These are phyloP conservation scores for Phytopythium helicoides DNA, from an alignment of 352 stramenopile genomes.

Conservation along the genomic window DNA sequence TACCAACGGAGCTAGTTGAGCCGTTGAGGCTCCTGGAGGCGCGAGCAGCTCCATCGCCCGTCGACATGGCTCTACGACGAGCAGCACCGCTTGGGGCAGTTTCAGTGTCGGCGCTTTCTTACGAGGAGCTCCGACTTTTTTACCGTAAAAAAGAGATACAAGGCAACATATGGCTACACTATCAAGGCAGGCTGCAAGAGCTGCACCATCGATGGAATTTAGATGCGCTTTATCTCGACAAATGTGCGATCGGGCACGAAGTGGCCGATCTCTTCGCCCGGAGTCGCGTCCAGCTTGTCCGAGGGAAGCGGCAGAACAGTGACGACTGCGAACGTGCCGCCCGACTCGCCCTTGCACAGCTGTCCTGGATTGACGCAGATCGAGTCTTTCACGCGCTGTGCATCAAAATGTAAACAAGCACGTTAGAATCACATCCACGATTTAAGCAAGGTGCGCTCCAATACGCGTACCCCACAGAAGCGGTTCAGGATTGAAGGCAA, in stretches of 20 bases:
- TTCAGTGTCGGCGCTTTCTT: no score
- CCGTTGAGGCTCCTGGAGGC: no score
- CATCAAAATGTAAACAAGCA: background rate
- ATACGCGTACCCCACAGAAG: slow-evolving; percentile 80
- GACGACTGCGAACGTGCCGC: slow-evolving; percentile 93
- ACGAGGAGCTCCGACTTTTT: no score
- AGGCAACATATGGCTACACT: no score
- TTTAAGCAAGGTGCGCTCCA: background rate
- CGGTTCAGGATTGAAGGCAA: slow-evolving; percentile 93
- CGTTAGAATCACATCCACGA: slow-evolving; percentile 29
- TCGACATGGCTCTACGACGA: no score
- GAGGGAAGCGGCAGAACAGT: slow-evolving; percentile 89
- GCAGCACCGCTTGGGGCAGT: no score
- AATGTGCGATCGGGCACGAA: slow-evolving; percentile 85
- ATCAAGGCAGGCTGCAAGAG: no score
- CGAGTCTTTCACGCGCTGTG: slow-evolving; percentile 83
- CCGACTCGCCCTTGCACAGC: slow-evolving; percentile 91
- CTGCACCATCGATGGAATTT: slow-evolving; percentile 7
- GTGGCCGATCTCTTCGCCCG: slow-evolving; percentile 53
- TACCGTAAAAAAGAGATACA: no score
- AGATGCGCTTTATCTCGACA: slow-evolving; percentile 92
- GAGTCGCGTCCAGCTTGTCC: slow-evolving; percentile 59
- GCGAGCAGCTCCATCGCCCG: no score
- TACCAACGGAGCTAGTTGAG: no score
- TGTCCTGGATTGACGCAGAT: slow-evolving; percentile 95